Conservation (phyloP, 352 stramenopile species). For the Pythium phragmiticola region DNA sequence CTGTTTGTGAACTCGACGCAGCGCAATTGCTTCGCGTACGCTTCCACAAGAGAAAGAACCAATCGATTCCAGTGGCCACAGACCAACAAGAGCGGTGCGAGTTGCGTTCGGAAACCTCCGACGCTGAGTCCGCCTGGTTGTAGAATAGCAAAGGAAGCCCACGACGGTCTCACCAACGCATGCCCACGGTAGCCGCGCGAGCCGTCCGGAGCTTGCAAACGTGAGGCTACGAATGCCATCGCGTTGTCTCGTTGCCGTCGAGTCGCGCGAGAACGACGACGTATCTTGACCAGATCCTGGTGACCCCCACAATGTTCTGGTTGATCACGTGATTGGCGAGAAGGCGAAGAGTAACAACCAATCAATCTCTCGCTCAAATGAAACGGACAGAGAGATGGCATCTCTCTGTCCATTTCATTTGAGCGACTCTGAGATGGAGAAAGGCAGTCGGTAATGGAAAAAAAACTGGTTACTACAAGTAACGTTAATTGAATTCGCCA, state of each 20-base stretch:
- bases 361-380: no score
- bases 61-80: not conserved
- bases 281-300: not conserved
- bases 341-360: no score
- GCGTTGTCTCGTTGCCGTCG: not conserved
- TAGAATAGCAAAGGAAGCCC: not conserved
- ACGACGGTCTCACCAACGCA: conserved; percentile 3
- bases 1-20: not conserved
- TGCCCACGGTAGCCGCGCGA: conserved; percentile 1
- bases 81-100: not conserved
- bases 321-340: not conserved
- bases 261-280: not conserved
- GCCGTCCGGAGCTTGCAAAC: not conserved
- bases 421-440: no score
- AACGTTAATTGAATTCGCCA: no score
- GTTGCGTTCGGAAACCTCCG: not conserved
- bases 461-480: no score
- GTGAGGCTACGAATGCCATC: not conserved
- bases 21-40: not conserved
- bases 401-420: no score
- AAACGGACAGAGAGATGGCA: no score
- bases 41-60: not conserved
- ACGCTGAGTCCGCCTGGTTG: not conserved
- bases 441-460: no score
- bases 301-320: no score